Evolutionary conservation across 176 grass and related monocot species (phyloP).

Genomic region (Zizania latifolia): DNA sequence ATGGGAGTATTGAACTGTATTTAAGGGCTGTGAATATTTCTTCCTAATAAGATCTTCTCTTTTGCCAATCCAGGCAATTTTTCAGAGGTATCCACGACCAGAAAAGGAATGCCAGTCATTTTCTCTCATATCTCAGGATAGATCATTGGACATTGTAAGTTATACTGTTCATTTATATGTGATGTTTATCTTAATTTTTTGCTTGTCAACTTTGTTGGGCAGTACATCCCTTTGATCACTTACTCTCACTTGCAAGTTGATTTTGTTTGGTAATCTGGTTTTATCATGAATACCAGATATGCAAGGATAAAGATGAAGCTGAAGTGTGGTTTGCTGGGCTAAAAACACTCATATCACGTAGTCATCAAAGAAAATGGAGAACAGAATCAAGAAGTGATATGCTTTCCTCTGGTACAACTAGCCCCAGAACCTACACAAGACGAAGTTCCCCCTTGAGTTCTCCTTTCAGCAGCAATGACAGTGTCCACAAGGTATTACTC

Average conservation of each 20-base stretch:
- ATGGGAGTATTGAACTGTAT: not conserved
- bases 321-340: constrained; percentile 91
- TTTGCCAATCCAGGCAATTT: constrained; percentile 56
- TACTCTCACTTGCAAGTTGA: not conserved
- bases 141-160: constrained; percentile 82
- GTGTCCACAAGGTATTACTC: constrained; percentile 53
- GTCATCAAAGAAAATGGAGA: constrained; percentile 59
- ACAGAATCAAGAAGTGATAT: constrained; percentile 68
- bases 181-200: not conserved
- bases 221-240: not conserved
- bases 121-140: constrained; percentile 71
- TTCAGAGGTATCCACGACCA: constrained; percentile 79
- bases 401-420: constrained; percentile 59
- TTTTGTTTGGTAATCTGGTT: not conserved
- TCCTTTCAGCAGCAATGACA: constrained; percentile 70
- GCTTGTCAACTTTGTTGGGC: not conserved
- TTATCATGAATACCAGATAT: constrained; percentile 51
- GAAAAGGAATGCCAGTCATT: constrained; percentile 92
- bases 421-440: constrained; percentile 67
- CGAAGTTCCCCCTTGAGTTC: constrained; percentile 72
- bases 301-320: constrained; percentile 90
- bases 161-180: not conserved
- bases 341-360: constrained; percentile 73
- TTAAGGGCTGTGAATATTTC: not conserved
- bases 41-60: constrained; percentile 1